Evolutionary conservation across 192 early-diverging fungal genomes (phyloP), one percentile per base, ranked within the genome.

Genomic region (Coemansia reversa): DNA sequence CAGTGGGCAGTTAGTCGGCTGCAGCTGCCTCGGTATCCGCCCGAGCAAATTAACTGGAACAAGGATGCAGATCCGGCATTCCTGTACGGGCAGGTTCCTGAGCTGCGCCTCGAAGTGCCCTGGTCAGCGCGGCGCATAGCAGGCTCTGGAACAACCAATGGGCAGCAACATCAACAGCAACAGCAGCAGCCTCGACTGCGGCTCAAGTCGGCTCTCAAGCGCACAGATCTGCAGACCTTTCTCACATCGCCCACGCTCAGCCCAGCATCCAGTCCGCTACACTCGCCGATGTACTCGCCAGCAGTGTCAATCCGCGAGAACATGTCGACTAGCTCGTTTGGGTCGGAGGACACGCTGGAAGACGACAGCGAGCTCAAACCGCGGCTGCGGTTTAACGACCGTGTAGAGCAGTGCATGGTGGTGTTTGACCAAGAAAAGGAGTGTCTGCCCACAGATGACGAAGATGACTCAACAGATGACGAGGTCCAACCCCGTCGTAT

Each of bases 391-490:
- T 84, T 84, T 66, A 84, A 84, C 58, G 60, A 79, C 61, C 60
- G 58, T 18, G 82, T 84, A 19, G 82, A 84, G 74, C 82, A 84
- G 51, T 84, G 82, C 51, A 80, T 80, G 76, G 77, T 76, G 3
- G 70, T 80, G 62, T 82, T 82, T 55, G 67, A 72, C 29, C 74
- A 82, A 56, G 79, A 82, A 42, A 74, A 70, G 58, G 82, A 83
- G 72, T 75, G 69, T 23, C 52, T 79, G 65, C 72, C 73, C 49
- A 75, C 75, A 0, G 82, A 80, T 57, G 57, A 64, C 54, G 82
- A 83, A 48, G 70, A 64, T 18, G 55, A 62, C 28, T 39, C 51
- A 23, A 63, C 62, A 30, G 66, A 62, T 8, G 65, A 57, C 20
- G 62, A 54, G 20, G 58, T 16, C 51, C 53, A 32, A 22, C n/a